phyloP scores from a whole-genome alignment of 176 grass and related monocot species.

The Carex myosuroides region DNA sequence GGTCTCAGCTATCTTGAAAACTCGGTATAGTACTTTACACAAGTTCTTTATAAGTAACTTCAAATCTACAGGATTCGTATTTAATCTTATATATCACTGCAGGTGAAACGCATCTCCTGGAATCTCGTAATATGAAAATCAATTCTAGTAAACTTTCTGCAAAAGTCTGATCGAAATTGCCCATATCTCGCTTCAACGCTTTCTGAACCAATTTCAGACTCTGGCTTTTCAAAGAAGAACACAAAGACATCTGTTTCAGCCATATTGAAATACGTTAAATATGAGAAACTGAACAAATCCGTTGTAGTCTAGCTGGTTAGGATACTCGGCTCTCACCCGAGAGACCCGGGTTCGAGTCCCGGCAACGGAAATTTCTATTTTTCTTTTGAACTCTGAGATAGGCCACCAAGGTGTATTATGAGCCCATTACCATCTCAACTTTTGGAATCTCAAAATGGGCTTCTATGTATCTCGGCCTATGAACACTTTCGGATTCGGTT shows the following conservation, averaged over 20 bases:
- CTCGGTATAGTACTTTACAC: neutral
- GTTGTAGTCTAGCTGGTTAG: constrained; percentile 84
- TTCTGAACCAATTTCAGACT: too few species aligned
- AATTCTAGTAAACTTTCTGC: too few species aligned
- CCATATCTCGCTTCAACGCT: too few species aligned
- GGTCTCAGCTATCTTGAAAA: neutral
- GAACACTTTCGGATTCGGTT: neutral
- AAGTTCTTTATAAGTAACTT: too few species aligned
- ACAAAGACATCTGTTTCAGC: too few species aligned
- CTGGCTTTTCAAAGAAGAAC: too few species aligned
- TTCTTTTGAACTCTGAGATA: neutral
- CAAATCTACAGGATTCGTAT: too few species aligned
- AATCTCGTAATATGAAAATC: too few species aligned
- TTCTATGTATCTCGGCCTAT: neutral
- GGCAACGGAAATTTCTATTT: constrained; percentile 33
- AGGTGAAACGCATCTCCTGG: too few species aligned
- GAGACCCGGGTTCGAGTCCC: constrained; percentile 72
- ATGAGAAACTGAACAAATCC: neutral
- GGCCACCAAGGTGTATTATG: neutral
- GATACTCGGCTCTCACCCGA: constrained; percentile 86
- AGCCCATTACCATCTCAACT: neutral
- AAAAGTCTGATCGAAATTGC: too few species aligned
- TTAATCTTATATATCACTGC: too few species aligned
- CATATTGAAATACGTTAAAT: too few species aligned
- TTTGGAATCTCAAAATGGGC: neutral